Base-by-base conservation (phyloP, 2,329 filamentous ascomycete species). In the Ophiostoma sp. region DNA sequence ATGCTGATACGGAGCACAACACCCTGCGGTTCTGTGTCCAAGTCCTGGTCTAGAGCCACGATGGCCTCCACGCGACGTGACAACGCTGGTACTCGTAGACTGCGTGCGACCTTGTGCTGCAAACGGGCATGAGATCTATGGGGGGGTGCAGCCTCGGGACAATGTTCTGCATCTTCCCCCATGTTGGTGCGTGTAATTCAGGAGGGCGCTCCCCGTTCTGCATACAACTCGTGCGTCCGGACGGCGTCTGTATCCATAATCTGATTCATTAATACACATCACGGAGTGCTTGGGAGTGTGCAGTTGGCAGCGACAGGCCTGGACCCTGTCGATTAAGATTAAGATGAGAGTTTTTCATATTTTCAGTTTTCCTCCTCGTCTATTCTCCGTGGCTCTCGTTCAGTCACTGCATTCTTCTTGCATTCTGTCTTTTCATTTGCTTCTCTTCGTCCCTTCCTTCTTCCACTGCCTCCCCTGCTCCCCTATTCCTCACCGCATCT, bases 301-400 rank as follows among this genome's bases (percentile, higher is more conserved):
- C 18, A 47, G 45, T 7, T 52, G 49, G 49, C 49, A 18, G 49
- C 49, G 49, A 52, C 12, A 49, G 14, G 49, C 49, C 49, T 52
- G n/a, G 49, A 52, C 55, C 27, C 27, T 60, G 55, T 38, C 55
- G 67, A 68, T 68, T 68, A 68, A 68, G 63, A 68, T 65, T 65
- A 65, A 64, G 52, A 67, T 67, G 66, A 41, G 47, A 63, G 52
- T 16, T 41, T 12, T n/a, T 52, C 18, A 45, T 60, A 62, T 47
- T 60, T 45, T 42, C 18, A 44, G 11, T 12, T 67, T 27, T 63
- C 9, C 11, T 12, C 11, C 42, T 44, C 2, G 42, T 44, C 3
- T 44, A 8, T 12, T 44, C 42, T 44, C 27, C 27, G 27, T 27
- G 27, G 27, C 27, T 27, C 27, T 27, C 27, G 27, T 27, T 27